Evolutionary conservation across 2,329 filamentous ascomycete genomes (phyloP).

Genomic region (Daldinia sp.): DNA sequence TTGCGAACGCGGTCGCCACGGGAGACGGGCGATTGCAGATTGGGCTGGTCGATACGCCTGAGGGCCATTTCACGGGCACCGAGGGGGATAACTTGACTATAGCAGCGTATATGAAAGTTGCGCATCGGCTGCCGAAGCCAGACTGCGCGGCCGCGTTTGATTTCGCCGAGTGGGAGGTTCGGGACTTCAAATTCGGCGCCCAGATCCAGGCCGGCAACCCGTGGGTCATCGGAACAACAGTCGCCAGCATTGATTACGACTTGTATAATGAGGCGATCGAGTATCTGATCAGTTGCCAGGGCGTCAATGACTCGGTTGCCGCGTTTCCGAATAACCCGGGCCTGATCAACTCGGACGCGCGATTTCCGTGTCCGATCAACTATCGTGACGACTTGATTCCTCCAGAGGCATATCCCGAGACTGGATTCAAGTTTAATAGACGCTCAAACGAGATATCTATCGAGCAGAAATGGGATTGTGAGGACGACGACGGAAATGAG

Average conservation of each 20-base stretch:
- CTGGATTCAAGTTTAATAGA: constrained; percentile 25
- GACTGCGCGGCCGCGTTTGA: constrained; percentile 12
- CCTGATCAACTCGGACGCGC: constrained; percentile 15
- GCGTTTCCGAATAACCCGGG: neutral
- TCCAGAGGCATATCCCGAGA: constrained; percentile 28
- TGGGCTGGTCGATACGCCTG: constrained; percentile 29
- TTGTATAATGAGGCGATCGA: constrained; percentile 28
- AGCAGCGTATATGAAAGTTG: constrained; percentile 15
- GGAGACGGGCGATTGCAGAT: constrained; percentile 19
- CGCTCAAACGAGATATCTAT: constrained; percentile 15
- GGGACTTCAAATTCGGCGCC: constrained; percentile 15
- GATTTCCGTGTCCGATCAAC: constrained; percentile 22
- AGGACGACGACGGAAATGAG: constrained; percentile 19
- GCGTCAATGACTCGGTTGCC: neutral
- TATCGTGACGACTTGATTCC: constrained; percentile 31
- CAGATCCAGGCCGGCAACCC: neutral
- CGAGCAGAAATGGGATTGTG: constrained; percentile 25
- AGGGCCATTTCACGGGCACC: constrained; percentile 31
- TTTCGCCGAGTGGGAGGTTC: constrained; percentile 23
- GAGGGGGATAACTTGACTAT: constrained; percentile 32
- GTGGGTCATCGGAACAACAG: constrained; percentile 10
- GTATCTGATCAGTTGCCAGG: constrained; percentile 29
- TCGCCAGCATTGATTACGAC: constrained; percentile 19
- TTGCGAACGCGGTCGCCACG: constrained; percentile 16
- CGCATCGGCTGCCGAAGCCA: constrained; percentile 19